phyloP scores from a whole-genome alignment of 768 basidiomycete species.

The Leccinum subgranulosum region DNA sequence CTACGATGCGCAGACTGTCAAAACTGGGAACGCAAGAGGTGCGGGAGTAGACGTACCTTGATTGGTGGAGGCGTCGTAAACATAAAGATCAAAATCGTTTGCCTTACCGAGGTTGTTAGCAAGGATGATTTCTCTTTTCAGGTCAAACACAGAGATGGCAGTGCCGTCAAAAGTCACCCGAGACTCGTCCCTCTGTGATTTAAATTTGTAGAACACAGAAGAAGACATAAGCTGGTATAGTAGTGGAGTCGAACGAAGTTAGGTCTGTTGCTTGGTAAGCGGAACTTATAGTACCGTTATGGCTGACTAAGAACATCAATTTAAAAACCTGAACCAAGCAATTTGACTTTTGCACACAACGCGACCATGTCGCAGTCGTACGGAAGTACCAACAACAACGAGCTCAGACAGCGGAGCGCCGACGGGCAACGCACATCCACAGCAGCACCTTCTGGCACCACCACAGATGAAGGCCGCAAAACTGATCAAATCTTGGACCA shows the following conservation, averaged over 20 bases:
- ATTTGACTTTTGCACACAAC: slow-evolving; percentile 9
- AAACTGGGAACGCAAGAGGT: not conserved
- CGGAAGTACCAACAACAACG: slow-evolving; percentile 17
- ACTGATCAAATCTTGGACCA: slow-evolving; percentile 71
- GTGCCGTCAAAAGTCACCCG: slow-evolving; percentile 97
- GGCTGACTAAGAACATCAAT: slow-evolving; percentile 18
- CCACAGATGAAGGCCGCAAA: slow-evolving; percentile 71
- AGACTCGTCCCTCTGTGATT: slow-evolving; percentile 91
- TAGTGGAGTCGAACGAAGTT: too few species aligned
- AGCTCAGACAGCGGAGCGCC: slow-evolving; percentile 31
- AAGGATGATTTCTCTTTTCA: slow-evolving; percentile 97
- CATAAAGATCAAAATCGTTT: slow-evolving; percentile 91
- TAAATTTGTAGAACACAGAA: slow-evolving; percentile 98
- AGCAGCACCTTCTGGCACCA: slow-evolving; percentile 17
- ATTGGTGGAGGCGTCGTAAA: slow-evolving; percentile 80
- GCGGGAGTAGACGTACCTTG: slow-evolving; percentile 62
- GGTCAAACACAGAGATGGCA: slow-evolving; percentile 97
- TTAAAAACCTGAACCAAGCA: slow-evolving; percentile 10
- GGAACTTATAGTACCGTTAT: not conserved
- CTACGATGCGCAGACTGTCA: slow-evolving; percentile 38
- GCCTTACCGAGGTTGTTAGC: slow-evolving; percentile 96
- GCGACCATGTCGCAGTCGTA: slow-evolving; percentile 27
- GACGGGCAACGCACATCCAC: slow-evolving; percentile 15
- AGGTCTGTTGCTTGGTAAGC: not conserved
- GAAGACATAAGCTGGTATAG: slow-evolving; percentile 60